A percentile compares a stretch with the other conserved stretches of the same genome.
These are phyloP conservation scores for Vitis hybrid DNA, from an alignment of 177 flowering plant species.

Conservation along the genomic window DNA sequence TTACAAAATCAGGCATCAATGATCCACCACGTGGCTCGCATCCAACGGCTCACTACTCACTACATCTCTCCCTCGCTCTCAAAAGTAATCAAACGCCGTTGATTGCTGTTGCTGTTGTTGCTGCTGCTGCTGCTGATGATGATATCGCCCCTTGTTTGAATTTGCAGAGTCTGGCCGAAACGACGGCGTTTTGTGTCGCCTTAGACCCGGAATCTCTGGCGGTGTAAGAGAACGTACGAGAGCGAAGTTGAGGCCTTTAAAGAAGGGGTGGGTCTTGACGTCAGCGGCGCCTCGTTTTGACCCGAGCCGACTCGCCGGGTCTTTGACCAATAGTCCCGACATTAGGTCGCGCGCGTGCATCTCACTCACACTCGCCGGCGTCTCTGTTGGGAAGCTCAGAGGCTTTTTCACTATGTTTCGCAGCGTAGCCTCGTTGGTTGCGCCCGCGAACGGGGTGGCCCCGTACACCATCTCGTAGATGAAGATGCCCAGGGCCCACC, in stretches of 20 bases:
- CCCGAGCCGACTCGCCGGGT: constrained; percentile 70
- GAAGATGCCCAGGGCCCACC: constrained; percentile 95
- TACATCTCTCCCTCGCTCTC: background rate
- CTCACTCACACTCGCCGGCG: constrained; percentile 36
- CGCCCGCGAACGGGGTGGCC: constrained; percentile 72
- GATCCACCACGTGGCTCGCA: constrained; percentile 15
- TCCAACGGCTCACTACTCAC: background rate
- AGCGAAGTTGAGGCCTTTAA: constrained; percentile 69
- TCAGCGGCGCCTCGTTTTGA: constrained; percentile 77
- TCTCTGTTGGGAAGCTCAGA: constrained; percentile 49
- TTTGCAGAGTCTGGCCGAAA: background rate
- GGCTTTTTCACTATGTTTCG: constrained; percentile 61
- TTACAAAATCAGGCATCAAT: constrained; percentile 10
- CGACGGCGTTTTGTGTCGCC: constrained; percentile 27
- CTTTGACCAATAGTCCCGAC: constrained; percentile 56
- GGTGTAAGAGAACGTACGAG: constrained; percentile 62
- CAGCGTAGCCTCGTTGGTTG: constrained; percentile 57
- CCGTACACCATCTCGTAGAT: constrained; percentile 90
- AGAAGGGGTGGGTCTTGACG: constrained; percentile 79
- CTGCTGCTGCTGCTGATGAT: background rate
- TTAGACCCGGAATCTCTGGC: constrained; percentile 47
- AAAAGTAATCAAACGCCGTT: constrained; percentile 49
- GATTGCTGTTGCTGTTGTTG: constrained; percentile 5
- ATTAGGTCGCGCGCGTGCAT: constrained; percentile 60
- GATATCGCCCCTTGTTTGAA: too few relatives aligned